Percentiles rank a stretch among this genome's conserved stretches.
These are phyloP conservation scores for Amphicarpaea edgeworthii DNA, from an alignment of 306 rosid species.

Conservation along the genomic window DNA sequence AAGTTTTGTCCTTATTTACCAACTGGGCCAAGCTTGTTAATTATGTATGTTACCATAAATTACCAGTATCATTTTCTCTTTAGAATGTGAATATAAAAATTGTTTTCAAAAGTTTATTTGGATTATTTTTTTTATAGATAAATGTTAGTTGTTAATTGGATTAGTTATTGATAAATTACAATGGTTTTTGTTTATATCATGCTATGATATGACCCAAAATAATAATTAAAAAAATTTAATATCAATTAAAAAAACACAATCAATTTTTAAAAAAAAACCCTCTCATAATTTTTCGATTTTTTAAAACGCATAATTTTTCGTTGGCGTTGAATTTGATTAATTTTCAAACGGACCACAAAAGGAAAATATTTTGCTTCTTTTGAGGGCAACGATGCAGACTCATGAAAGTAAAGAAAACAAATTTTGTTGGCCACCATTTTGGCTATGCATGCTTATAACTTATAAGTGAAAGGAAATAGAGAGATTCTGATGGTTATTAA, in stretches of 20 bases:
- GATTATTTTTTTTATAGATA: too few relatives aligned
- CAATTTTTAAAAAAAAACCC: too few relatives aligned
- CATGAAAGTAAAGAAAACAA: constrained; percentile 39
- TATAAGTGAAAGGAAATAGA: constrained; percentile 29
- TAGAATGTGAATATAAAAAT: too few relatives aligned
- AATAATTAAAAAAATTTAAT: too few relatives aligned
- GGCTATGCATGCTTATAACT: constrained; percentile 18
- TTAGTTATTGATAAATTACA: neutral
- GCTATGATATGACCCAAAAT: neutral
- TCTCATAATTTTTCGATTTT: too few relatives aligned
- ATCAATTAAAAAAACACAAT: too few relatives aligned
- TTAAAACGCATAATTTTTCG: too few relatives aligned
- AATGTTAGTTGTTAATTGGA: too few relatives aligned
- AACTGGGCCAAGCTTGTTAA: neutral
- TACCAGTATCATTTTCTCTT: neutral
- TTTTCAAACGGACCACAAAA: too few relatives aligned
- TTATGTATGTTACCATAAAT: neutral
- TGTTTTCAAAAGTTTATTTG: too few relatives aligned
- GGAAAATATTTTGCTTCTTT: constrained; percentile 41
- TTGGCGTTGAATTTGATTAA: too few relatives aligned
- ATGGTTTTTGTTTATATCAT: neutral
- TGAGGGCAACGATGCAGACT: constrained; percentile 40
- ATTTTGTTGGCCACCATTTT: constrained; percentile 48
- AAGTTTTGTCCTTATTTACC: neutral
- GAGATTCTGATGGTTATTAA: neutral